Base-by-base conservation (phyloP, 1,139 yeast species). In the Saccharomycopsis phalli region DNA sequence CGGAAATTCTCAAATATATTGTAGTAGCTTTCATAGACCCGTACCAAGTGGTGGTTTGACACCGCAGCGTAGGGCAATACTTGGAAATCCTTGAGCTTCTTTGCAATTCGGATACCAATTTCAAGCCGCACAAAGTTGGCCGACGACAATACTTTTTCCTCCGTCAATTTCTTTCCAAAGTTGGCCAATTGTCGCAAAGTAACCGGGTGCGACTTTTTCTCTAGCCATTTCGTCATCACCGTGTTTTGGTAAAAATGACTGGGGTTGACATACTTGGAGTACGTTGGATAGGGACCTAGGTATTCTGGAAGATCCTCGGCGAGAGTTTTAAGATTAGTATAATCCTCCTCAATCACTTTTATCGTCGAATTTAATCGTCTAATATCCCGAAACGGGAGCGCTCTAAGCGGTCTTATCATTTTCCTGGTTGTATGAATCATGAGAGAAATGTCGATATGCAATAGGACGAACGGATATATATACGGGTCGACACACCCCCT, bases 191-290 rank as follows among this genome's bases (percentile, higher is more conserved):
- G 96, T 45, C 87, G 68, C 22, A 91, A 60, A 1, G 95, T 81
- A 17, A 91, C 94, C 0, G 97, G 95, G 54, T 84, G 86, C 0
- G 95, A 91, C n/a, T 66, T 61, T 49, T 76, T 72, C 44, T 69
- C 65, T 19, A 74, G 61, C 71, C 86, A 87, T 37, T 72, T 71
- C 57, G 78, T 65, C 43, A 88, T 63, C 6, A 84, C 70, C 20
- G 81, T 76, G 56, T 87, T 87, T 53, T 88, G 96, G 57, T 82
- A 87, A 58, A 82, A 91, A 56, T 88, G 97, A 53, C 77, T 86
- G 18, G 54, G 49, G 36, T 55, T 56, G 8, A 56, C 44, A 37
- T 55, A 56, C n/a, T 56, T 55, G 1, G 59, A 55, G 34, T 55
- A 52, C 3, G 46, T 44, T 2, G 45, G 41, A 38, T 50, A 56